These are phyloP conservation scores for Saccharomycopsis sp. DNA, from an alignment of 805 yeast species.

Conservation along the genomic window DNA sequence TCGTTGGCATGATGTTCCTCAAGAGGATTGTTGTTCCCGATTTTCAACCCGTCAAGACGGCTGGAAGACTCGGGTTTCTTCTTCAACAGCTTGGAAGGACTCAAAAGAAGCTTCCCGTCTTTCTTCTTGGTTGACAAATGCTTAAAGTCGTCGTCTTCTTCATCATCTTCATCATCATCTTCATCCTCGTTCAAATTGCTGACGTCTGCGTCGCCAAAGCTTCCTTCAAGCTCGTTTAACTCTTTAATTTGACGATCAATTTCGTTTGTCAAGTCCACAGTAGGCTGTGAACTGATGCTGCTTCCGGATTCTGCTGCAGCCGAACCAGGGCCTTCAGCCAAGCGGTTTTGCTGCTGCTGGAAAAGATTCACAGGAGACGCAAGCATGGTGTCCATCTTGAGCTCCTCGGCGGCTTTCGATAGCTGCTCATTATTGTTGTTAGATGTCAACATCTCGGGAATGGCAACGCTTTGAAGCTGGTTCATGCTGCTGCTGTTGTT, in stretches of 20 bases:
- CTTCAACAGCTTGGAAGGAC: not conserved
- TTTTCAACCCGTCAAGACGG: not conserved
- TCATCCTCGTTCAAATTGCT: not conserved
- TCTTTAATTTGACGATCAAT: slow-evolving; percentile 13
- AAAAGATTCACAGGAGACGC: slow-evolving; percentile 15
- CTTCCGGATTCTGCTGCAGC: not conserved
- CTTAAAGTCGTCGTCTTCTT: not conserved
- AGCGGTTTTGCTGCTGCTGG: no score
- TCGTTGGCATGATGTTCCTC: no score
- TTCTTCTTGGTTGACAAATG: not conserved
- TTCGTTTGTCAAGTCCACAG: slow-evolving; percentile 5
- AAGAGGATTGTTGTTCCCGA: no score
- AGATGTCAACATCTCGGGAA: not conserved
- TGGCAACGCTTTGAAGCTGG: not conserved
- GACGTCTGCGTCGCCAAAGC: not conserved
- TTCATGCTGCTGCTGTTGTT: slow-evolving; percentile 9
- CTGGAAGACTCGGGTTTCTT: not conserved
- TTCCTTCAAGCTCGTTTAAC: not conserved
- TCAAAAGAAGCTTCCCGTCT: not conserved
- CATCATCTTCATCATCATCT: not conserved
- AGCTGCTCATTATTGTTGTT: no score
- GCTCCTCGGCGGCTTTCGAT: not conserved
- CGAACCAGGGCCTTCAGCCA: no score
- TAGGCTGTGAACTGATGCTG: not conserved
- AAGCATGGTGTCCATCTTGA: not conserved